A percentile compares a stretch with the other conserved stretches of the same genome.
These are phyloP conservation scores for Russula dissimulans DNA, from an alignment of 768 basidiomycete genomes.

Conservation along the genomic window DNA sequence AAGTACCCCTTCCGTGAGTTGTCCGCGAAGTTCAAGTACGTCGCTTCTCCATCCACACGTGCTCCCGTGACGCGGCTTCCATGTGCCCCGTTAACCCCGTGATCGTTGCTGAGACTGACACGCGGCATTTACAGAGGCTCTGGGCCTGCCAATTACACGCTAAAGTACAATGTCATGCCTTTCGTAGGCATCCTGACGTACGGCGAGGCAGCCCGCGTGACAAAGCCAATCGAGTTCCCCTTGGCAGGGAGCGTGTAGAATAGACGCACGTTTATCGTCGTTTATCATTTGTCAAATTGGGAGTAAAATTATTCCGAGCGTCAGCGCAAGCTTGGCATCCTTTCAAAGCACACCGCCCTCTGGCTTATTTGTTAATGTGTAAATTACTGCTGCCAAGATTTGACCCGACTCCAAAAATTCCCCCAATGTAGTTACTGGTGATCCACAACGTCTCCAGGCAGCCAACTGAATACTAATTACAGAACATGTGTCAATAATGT, in stretches of 20 bases:
- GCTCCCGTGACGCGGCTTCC: neutral
- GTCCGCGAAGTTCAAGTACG: constrained; percentile 66
- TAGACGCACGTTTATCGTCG: neutral
- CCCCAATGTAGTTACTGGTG: no score
- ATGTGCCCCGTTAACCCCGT: constrained; percentile 4
- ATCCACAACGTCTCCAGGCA: no score
- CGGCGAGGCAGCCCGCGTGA: constrained; percentile 55
- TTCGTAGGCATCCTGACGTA: constrained; percentile 73
- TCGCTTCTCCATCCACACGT: constrained; percentile 18
- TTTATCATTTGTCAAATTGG: no score
- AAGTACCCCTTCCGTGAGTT: constrained; percentile 80
- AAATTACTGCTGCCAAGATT: no score
- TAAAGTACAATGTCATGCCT: constrained; percentile 90
- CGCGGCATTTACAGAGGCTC: constrained; percentile 41
- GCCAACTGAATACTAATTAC: no score
- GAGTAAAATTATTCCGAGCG: neutral
- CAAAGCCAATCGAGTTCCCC: constrained; percentile 29
- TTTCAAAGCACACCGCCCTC: no score
- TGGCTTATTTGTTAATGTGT: no score
- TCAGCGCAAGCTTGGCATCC: neutral
- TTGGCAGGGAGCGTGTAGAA: constrained; percentile 19
- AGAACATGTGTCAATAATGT: no score
- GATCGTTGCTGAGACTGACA: constrained; percentile 15
- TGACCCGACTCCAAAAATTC: no score
- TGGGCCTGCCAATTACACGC: constrained; percentile 54